Base-by-base conservation (phyloP, 257 asterid species). In the Jaltomata sinuosa region DNA sequence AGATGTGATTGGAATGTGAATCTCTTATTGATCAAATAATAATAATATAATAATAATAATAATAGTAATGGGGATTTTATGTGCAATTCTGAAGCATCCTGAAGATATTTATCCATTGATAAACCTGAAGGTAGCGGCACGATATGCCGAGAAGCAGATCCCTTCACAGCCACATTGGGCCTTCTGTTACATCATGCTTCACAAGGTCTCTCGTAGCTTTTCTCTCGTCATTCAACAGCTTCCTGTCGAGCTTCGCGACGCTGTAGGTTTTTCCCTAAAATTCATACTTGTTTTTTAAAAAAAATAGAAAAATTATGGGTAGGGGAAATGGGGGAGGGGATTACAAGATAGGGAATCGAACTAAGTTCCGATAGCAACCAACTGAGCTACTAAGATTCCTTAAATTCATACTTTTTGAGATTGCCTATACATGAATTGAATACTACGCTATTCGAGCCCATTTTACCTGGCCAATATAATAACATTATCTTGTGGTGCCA, bases 131-230 rank as follows among this genome's bases (percentile, higher is more conserved):
- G 61, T 89, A 84, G 98, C 95, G 42, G 91, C 84, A 82, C 89
- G 90, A 77, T 89, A 86, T 34, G 97, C 97, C 87, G 98, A 87
- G 90, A 96, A 90, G 89, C 98, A 93, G 97, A 96, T 94, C 87
- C 98, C 96, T 78, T 77, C 92, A 84, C 92, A 93, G 90, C 97
- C 98, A 42, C 98, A 96, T 91, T 96, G 98, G 98, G 94, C 92
- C 81, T 96, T 96, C 86, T 94, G 99, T 84, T 96, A 96, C 89
- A 7, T 89, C 34, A 92, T 94, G 98, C 98, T 96, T 79, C 95
- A 88, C 38, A 96, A 93, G 90, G 99, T 96, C 85, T 96, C 99
- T 25, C 91, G 98, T 85, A 94, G 98, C 78, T 96, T 92, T 85
- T 93, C 91, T 83, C 90, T 94, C 84, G 98, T 96, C 65, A 93